phyloP scores from a whole-genome alignment of 1,284 basidiomycete genomes.

The Neolentinus lepideus region DNA sequence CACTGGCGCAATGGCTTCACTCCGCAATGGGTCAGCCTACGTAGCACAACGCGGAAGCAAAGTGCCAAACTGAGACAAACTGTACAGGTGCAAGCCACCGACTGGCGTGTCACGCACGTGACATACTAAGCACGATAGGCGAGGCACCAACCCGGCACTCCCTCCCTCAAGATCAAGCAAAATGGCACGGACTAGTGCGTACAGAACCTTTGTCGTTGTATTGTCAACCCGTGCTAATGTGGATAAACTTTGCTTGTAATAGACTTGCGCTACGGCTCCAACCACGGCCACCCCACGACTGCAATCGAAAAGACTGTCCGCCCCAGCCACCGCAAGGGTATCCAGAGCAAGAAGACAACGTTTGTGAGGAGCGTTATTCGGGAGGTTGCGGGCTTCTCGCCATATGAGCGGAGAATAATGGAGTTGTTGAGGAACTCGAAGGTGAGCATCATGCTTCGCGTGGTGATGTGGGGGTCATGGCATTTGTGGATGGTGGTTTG shows the following conservation, averaged over 20 bases:
- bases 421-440: conserved; percentile 99
- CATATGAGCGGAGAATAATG: conserved; percentile 98
- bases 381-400: conserved; percentile 96
- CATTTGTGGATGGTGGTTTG: neutral
- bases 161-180: conserved; percentile 54
- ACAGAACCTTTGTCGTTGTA: neutral
- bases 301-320: conserved; percentile 72
- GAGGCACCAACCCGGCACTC: conserved; percentile 16
- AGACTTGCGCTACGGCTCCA: conserved; percentile 90
- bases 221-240: neutral
- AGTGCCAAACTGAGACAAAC: conserved; percentile 16
- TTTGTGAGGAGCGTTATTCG: conserved; percentile 90
- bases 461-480: neutral
- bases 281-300: conserved; percentile 93
- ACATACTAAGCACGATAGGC: conserved; percentile 3
- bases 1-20: too few species aligned
- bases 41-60: neutral
- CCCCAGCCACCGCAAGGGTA: conserved; percentile 92
- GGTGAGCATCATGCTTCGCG: conserved; percentile 38
- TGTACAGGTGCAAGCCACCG: conserved; percentile 40
- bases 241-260: neutral
- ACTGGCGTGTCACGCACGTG: conserved; percentile 17
- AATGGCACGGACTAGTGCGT: conserved; percentile 68
- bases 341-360: conserved; percentile 78
- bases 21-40: neutral